Evolutionary conservation across 2,329 filamentous ascomycete species (phyloP).

Genomic region (Ceratocystis diversiconidia): DNA sequence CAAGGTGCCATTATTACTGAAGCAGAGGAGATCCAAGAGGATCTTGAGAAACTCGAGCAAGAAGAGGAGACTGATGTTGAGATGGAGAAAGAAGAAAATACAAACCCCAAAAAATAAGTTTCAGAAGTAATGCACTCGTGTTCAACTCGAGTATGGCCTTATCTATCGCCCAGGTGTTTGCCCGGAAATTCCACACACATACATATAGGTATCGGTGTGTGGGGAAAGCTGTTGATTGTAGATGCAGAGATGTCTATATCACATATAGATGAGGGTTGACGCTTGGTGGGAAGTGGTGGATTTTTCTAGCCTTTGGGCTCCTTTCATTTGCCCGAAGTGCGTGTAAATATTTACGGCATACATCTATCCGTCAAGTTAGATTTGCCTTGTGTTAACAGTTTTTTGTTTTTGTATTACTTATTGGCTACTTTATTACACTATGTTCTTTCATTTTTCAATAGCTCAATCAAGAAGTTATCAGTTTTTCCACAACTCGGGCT

Average conservation of each 20-base stretch:
- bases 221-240: neutral
- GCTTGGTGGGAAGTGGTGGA: neutral
- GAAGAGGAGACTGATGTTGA: slow-evolving; percentile 25
- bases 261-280: neutral
- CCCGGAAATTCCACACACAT: neutral
- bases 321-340: neutral
- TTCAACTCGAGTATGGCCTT: neutral
- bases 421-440: neutral
- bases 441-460: neutral
- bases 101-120: slow-evolving; percentile 5
- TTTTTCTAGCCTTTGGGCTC: neutral
- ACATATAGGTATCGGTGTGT: neutral
- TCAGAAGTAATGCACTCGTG: neutral
- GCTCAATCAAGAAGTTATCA: neutral
- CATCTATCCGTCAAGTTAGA: neutral
- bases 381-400: slow-evolving; percentile 10
- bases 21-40: slow-evolving; percentile 38
- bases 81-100: slow-evolving; percentile 9
- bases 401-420: slow-evolving; percentile 13
- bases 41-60: slow-evolving; percentile 30
- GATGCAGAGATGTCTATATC: too few relatives aligned
- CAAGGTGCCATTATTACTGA: slow-evolving; percentile 34
- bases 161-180: neutral
- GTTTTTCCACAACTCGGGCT: too few relatives aligned
- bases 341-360: slow-evolving; percentile 16